Evolutionary conservation across 208 protist species (phyloP), one percentile per base, ranked within the genome.

Genomic region (Sergeia podlipaevii): DNA sequence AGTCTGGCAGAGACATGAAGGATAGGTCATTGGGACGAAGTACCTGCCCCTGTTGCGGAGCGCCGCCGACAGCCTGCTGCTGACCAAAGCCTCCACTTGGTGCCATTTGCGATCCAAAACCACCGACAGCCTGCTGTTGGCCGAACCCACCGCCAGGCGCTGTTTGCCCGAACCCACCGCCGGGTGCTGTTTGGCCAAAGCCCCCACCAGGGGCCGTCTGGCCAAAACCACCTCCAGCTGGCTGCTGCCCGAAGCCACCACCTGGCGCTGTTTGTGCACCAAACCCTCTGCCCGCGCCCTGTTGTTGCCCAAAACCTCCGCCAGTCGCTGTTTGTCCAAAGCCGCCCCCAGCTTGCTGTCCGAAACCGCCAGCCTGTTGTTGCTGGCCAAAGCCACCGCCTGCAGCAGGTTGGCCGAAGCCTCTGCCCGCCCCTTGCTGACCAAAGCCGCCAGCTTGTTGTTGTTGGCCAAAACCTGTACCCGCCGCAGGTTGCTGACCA

Each of bases 1-100:
- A 91, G 58, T 91, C 82, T 3, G 87, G 87, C n/a, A 94, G 62
- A 18, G 70, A 73, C 62, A 89, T 67, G 37, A 88, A 89, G 20
- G 66, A 52, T 27, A 77, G 58, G 43, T 73, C 70, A 32, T 46
- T 78, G 29, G 65, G 46, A 11, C 61, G 64, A 43, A 61, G 39
- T 21, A 29, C 54, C 8, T 36, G 43, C 10, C 42, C 32, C 13
- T 29, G 42, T 6, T n/a, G 49, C 53, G 46, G 3, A 72, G 49
- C 42, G 13, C 43, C 43, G 13, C 34, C 34, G 34, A n/a, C n/a
- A 48, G 33, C 7, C 15, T 38, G 34, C 11, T n/a, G 18, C 42
- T 47, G 42, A 11, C 42, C 42, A 20, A 47, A 47, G 42, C 42
- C 42, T 11, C 42, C 42, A 10, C 11, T 38, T n/a, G 34, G 11